Conservation (phyloP, 2,329 filamentous ascomycete genomes). For the Calonectria multiphialidica region DNA sequence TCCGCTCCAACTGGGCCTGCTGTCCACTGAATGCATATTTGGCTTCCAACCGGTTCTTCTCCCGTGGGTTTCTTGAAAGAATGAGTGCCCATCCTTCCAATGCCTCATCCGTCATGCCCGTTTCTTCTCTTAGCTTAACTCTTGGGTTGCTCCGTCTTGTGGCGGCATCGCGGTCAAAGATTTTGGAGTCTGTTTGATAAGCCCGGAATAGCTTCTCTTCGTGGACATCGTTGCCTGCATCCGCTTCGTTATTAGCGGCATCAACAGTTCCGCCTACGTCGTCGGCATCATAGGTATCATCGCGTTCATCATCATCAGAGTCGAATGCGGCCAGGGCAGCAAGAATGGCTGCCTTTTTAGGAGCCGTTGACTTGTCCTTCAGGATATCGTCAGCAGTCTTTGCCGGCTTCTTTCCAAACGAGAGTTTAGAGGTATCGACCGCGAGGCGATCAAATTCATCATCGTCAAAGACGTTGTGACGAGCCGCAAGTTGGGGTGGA, state of each 20-base stretch:
- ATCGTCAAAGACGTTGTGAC: conserved; percentile 83
- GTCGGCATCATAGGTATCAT: conserved; percentile 94
- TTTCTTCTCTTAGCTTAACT: conserved; percentile 76
- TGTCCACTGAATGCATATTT: conserved; percentile 76
- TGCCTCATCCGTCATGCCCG: conserved; percentile 91
- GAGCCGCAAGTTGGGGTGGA: conserved; percentile 65
- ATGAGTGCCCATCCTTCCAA: conserved; percentile 96
- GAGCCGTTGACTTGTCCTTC: conserved; percentile 71
- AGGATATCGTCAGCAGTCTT: conserved; percentile 80
- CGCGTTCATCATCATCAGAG: conserved; percentile 93
- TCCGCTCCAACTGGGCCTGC: conserved; percentile 74
- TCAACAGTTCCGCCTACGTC: conserved; percentile 94
- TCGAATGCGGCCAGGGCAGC: conserved; percentile 91
- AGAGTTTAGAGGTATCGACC: conserved; percentile 75
- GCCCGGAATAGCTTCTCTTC: conserved; percentile 82
- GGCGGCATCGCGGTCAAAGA: conserved; percentile 79
- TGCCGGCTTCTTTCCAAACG: conserved; percentile 79
- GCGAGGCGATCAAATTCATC: conserved; percentile 83
- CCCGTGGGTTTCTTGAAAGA: conserved; percentile 78
- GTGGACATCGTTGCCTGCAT: conserved; percentile 62
- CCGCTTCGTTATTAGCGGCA: conserved; percentile 67
- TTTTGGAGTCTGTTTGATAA: conserved; percentile 72
- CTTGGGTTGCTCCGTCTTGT: conserved; percentile 76
- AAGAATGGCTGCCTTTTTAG: conserved; percentile 87
- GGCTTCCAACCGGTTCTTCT: conserved; percentile 77